A percentile compares a stretch with the other conserved stretches of the same genome.
Evolutionary conservation across 495 filamentous ascomycete genomes (phyloP).

Genomic region (Trichoderma asperelloides): DNA sequence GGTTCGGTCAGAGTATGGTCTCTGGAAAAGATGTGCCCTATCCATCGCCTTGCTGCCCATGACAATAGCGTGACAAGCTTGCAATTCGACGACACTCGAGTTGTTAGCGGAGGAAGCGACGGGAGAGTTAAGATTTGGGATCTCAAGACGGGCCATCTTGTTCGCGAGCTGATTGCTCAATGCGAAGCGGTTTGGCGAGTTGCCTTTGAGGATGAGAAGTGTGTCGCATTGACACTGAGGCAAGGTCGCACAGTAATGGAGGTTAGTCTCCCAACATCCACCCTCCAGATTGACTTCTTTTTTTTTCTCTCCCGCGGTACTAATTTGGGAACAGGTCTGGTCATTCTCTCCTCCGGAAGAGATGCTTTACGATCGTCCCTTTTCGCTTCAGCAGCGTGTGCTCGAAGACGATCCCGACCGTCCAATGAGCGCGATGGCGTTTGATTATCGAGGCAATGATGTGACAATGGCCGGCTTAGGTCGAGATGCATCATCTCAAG

Average conservation of each 20-base stretch:
- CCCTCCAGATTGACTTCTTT: conserved; percentile 11
- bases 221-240: conserved; percentile 86
- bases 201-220: conserved; percentile 96
- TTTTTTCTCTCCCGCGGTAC: conserved; percentile 11
- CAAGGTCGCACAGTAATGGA: conserved; percentile 88
- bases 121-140: conserved; percentile 98
- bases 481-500: not conserved
- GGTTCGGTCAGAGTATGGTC: conserved; percentile 96
- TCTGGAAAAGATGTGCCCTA: conserved; percentile 74
- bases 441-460: conserved; percentile 19
- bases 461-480: not conserved
- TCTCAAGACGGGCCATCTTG: conserved; percentile 77
- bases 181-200: conserved; percentile 96
- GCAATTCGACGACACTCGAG: conserved; percentile 89
- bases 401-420: conserved; percentile 29
- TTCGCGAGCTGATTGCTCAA: conserved; percentile 80
- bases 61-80: conserved; percentile 97
- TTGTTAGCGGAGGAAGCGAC: conserved; percentile 92
- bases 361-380: conserved; percentile 35
- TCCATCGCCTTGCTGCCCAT: conserved; percentile 92
- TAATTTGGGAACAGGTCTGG: conserved; percentile 56
- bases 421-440: conserved; percentile 30
- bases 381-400: conserved; percentile 24
- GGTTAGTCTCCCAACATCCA: conserved; percentile 43
- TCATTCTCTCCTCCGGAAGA: conserved; percentile 83